Evolutionary conservation across 257 asterid genomes (phyloP), one percentile per base, ranked within the genome.

Genomic region (Mentha longifolia): DNA sequence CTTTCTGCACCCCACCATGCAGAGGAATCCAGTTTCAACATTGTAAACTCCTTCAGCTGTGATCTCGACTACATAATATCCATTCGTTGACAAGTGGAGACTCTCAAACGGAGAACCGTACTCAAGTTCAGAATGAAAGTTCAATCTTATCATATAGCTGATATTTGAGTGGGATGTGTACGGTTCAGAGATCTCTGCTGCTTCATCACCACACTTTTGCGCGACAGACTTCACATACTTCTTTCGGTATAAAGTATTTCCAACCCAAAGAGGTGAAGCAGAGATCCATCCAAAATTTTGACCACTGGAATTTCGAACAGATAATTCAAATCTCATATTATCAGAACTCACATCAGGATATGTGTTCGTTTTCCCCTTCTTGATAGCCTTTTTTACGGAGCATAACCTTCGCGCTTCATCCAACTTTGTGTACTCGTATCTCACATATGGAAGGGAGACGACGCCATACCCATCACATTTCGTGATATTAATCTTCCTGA

Each of bases 371-470:
- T 33, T 4, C 37, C 76, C 81, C 14, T 59, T 77, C 75, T 71
- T 75, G 28, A 12, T 67, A 11, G 37, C 25, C 71, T 67, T 73
- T 10, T 67, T 68, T 49, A 15, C 60, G 0, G 65, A 43, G 67
- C 96, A 88, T 2, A 28, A 47, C 9, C 54, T 46, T 57, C 52
- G 77, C 62, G 42, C 92, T 67, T 69, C 70, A 8, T 65, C 79
- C 55, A 77, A 30, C 69, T 75, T 75, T 9, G 89, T 91, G 80
- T 85, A 91, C 67, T 79, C 86, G 22, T 91, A 91, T 71, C 47
- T 78, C 74, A 75, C 42, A 4, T 77, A 85, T 1, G 83, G 68
- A 15, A 75, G 69, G 1, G 17, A 42, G 33, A 22, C 9, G 11
- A 31, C 31, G n/a, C 54, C 9, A 22, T 51, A 19, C 8, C 19